Evolutionary conservation across 768 basidiomycete species (phyloP).

Genomic region (Hericium coralloides): DNA sequence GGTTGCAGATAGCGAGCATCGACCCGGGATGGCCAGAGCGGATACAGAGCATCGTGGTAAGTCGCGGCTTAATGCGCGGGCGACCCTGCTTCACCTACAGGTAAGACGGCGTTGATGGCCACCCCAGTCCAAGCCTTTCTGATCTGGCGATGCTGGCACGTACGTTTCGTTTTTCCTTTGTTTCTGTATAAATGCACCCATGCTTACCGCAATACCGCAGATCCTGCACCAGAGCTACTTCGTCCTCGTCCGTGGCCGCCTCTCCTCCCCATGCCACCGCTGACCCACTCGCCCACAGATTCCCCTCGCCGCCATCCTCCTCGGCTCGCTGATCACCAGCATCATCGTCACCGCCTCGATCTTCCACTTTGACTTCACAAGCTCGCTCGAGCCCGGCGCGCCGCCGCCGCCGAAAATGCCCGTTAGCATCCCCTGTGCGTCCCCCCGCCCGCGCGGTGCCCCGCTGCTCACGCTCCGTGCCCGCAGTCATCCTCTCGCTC

Average conservation of each 20-base stretch:
- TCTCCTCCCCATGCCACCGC: too few relatives aligned
- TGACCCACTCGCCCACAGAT: neutral
- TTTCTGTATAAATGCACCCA: neutral
- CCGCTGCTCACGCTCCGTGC: neutral
- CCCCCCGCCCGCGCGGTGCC: neutral
- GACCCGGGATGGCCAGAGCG: neutral
- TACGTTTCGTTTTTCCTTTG: neutral
- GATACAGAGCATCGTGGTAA: neutral
- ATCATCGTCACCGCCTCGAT: neutral
- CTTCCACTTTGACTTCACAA: neutral
- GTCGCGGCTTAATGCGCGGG: neutral
- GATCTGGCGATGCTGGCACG: constrained; percentile 1
- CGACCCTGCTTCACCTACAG: neutral
- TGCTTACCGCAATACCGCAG: neutral
- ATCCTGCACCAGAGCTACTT: neutral
- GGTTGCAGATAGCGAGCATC: neutral
- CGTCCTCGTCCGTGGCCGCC: neutral
- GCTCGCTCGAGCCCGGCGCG: neutral
- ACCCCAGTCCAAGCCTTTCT: neutral
- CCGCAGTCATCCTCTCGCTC: neutral
- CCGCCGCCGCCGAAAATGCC: neutral
- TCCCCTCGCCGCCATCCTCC: neutral
- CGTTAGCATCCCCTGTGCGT: neutral
- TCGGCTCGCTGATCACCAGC: neutral
- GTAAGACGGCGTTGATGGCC: constrained; percentile 1